A percentile compares a stretch with the other conserved stretches of the same genome.
phyloP scores from a whole-genome alignment of 2,329 filamentous ascomycete genomes.

The Microdochium nivale region DNA sequence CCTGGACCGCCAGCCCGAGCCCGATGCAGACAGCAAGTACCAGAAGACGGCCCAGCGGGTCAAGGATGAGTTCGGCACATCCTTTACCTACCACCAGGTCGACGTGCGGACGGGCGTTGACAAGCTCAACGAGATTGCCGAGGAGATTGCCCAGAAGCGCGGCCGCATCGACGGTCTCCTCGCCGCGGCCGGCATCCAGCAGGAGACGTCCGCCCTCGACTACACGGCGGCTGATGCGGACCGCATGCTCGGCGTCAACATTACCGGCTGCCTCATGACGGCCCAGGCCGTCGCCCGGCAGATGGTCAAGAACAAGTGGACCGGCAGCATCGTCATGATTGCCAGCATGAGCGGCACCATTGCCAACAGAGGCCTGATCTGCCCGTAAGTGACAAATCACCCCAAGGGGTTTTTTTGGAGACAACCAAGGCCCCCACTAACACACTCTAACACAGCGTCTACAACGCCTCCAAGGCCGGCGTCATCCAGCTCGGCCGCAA shows the following conservation, averaged over 20 bases:
- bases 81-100: constrained; percentile 65
- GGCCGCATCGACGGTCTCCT: constrained; percentile 74
- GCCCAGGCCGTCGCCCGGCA: constrained; percentile 81
- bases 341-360: constrained; percentile 63
- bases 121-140: constrained; percentile 57
- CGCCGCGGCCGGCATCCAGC: constrained; percentile 63
- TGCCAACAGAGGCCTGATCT: constrained; percentile 52
- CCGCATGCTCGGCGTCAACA: constrained; percentile 74
- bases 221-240: constrained; percentile 69
- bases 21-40: constrained; percentile 48
- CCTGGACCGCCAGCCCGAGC: constrained; percentile 52
- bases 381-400: constrained; percentile 38
- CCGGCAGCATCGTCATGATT: constrained; percentile 58
- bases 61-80: constrained; percentile 53
- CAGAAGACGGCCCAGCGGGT: constrained; percentile 55
- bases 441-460: constrained; percentile 58
- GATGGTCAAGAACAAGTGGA: constrained; percentile 49
- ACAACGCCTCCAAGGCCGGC: constrained; percentile 69
- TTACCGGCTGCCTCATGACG: constrained; percentile 80
- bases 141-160: constrained; percentile 59
- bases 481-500: constrained; percentile 65
- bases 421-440: too few relatives aligned
- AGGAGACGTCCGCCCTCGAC: constrained; percentile 75
- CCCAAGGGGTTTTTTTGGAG: too few relatives aligned
- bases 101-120: constrained; percentile 65